phyloP scores from a whole-genome alignment of 1,284 basidiomycete genomes.

The Boletus calvinii region DNA sequence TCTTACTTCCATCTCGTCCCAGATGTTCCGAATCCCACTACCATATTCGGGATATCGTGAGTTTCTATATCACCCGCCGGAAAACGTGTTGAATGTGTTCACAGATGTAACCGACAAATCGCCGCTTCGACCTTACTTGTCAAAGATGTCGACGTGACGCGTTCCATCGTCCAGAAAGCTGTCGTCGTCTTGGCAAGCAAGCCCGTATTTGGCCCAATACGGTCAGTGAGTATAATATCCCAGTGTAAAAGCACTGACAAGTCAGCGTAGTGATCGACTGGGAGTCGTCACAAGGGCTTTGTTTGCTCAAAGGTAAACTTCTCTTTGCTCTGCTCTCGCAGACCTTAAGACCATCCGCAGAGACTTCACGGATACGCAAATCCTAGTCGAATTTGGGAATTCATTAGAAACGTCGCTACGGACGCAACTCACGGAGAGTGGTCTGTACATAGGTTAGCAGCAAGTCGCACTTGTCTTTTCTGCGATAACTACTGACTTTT shows the following conservation, averaged over 20 bases:
- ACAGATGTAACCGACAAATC: conserved; percentile 94
- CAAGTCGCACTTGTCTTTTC: not conserved
- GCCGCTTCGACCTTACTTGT: conserved; percentile 78
- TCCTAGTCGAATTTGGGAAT: conserved; percentile 80
- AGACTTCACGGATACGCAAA: conserved; percentile 81
- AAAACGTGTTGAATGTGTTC: conserved; percentile 7
- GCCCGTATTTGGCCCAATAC: conserved; percentile 85
- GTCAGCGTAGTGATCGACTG: conserved; percentile 70
- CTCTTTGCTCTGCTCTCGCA: not conserved
- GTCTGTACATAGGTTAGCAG: conserved; percentile 79
- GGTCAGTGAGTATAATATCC: conserved; percentile 41
- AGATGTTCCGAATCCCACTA: conserved; percentile 66
- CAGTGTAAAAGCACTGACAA: conserved; percentile 10
- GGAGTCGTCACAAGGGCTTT: conserved; percentile 94
- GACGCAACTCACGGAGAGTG: conserved; percentile 74
- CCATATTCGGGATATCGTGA: conserved; percentile 92
- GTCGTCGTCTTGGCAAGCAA: conserved; percentile 92
- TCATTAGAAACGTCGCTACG: conserved; percentile 70
- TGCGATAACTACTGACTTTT: conserved; percentile 15
- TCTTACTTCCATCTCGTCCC: conserved; percentile 92
- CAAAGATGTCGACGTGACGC: conserved; percentile 85
- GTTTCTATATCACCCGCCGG: conserved; percentile 31
- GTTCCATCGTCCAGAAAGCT: conserved; percentile 97
- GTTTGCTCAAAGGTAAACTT: conserved; percentile 71
- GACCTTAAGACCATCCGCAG: conserved; percentile 35